Percentiles rank a stretch among this genome's conserved stretches.
phyloP scores from a whole-genome alignment of 768 basidiomycete species.

The Fomitopsis pulvina region DNA sequence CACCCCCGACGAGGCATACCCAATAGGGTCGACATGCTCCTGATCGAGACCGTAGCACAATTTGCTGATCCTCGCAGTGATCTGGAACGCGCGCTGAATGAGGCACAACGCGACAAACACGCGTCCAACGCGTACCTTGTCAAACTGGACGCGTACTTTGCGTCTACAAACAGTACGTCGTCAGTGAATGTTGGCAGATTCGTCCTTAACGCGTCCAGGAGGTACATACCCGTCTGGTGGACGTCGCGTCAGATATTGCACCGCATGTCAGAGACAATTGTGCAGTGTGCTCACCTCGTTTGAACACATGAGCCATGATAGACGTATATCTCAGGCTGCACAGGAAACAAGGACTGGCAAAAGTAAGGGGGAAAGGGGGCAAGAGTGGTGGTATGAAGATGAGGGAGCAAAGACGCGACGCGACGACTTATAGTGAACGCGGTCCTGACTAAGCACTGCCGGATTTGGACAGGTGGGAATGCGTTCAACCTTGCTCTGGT shows the following conservation, averaged over 20 bases:
- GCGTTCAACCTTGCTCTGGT: no score
- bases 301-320: conserved; percentile 47
- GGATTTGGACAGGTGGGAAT: conserved; percentile 4
- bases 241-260: conserved; percentile 9
- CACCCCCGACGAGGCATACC: conserved; percentile 36
- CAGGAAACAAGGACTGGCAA: conserved; percentile 1
- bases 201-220: conserved; percentile 21
- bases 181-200: conserved; percentile 7
- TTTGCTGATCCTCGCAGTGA: conserved; percentile 81
- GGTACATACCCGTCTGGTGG: conserved; percentile 43
- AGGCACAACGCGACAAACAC: conserved; percentile 4
- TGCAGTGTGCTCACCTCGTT: conserved; percentile 40
- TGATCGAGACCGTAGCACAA: conserved; percentile 94
- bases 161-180: conserved; percentile 40
- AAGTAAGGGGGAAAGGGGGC: conserved; percentile 7
- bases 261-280: conserved; percentile 1
- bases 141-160: conserved; percentile 90
- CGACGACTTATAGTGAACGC: conserved; percentile 19
- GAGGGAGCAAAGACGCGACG: conserved; percentile 19
- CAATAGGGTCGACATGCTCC: conserved; percentile 89
- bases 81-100: conserved; percentile 36
- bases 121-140: conserved; percentile 74
- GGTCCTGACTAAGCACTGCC: conserved; percentile 14
- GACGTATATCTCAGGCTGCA: conserved; percentile 4
- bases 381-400: conserved; percentile 20